Evolutionary conservation across 2,329 filamentous ascomycete species (phyloP).

Genomic region (Arthrobotrys conoides): DNA sequence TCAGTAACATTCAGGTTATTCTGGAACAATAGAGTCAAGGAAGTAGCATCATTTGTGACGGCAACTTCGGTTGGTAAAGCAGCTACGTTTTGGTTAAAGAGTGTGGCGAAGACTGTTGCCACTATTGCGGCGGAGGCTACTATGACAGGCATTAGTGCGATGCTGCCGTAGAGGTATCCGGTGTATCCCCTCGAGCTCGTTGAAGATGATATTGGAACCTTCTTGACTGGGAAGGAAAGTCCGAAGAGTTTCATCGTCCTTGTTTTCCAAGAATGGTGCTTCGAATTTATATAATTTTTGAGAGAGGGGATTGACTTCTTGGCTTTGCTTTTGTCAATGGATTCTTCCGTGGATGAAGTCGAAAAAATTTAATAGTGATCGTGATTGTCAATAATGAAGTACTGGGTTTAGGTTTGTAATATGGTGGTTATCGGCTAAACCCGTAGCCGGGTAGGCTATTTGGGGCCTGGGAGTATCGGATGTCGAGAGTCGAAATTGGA

Average conservation of each 20-base stretch:
- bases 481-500: not conserved
- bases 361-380: not conserved
- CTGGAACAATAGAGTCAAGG: constrained; percentile 71
- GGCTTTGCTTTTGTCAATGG: constrained; percentile 18
- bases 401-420: not conserved
- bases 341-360: not conserved
- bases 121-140: constrained; percentile 17
- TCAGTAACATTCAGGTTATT: constrained; percentile 73
- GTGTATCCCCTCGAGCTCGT: constrained; percentile 9
- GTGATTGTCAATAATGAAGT: not conserved
- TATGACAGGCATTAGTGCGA: constrained; percentile 8
- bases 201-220: not conserved
- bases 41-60: constrained; percentile 67
- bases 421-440: constrained; percentile 16
- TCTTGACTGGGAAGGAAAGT: constrained; percentile 26
- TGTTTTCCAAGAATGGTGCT: not conserved
- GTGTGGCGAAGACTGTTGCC: not conserved
- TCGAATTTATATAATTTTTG: not conserved
- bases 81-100: not conserved
- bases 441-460: constrained; percentile 25
- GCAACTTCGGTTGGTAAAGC: constrained; percentile 4
- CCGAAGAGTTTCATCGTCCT: constrained; percentile 13
- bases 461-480: not conserved
- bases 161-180: constrained; percentile 6
- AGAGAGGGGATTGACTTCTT: not conserved